Base-by-base conservation (phyloP, 345 rosid genomes). In the Gossypium stocksii region DNA sequence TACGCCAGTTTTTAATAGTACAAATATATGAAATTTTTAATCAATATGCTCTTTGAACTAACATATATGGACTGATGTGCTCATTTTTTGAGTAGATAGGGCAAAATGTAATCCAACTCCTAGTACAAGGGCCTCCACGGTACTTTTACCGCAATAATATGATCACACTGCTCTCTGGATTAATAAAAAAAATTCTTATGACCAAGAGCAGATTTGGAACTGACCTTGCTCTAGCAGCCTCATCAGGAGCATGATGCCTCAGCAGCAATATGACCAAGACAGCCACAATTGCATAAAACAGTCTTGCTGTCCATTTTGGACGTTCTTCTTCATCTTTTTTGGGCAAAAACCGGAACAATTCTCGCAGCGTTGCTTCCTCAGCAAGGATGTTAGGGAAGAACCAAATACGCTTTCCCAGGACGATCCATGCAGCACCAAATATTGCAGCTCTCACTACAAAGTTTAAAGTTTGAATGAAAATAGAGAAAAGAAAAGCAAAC, bases 231-330 rank as follows among this genome's bases (percentile, higher is more conserved):
- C 99, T 87, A 63, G 99, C 98, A 74, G 98, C 98, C 72, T 96
- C 99, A 81, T 96, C 97, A 74, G 99, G 99, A 61, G 99, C 97
- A 78, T 96, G 99, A 77, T 82, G 99, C 92, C 97, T 91, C 69
- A 96, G 83, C 82, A 93, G 79, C 82, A 90, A 77, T 77, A 96
- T 91, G 80, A 87, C 94, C 73, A 91, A 81, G 75, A 86, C 85
- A 49, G 97, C 96, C 62, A 87, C 86, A 1, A 84, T 77, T 25
- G 98, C 89, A 84, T 87, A 93, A 85, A 93, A 93, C 76, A 96
- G 88, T 77, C 99, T 86, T 34, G 94, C 86, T 29, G 99, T 91
- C 99, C 99, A 96, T 89, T 88, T 96, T 16, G 98, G 97, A 27
- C 86, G 87, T 72, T 96, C 99, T 81, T 93, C 99, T 86, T 96